These are phyloP conservation scores for Pelagophyceae sp. DNA, from an alignment of 352 stramenopile genomes.

Conservation along the genomic window DNA sequence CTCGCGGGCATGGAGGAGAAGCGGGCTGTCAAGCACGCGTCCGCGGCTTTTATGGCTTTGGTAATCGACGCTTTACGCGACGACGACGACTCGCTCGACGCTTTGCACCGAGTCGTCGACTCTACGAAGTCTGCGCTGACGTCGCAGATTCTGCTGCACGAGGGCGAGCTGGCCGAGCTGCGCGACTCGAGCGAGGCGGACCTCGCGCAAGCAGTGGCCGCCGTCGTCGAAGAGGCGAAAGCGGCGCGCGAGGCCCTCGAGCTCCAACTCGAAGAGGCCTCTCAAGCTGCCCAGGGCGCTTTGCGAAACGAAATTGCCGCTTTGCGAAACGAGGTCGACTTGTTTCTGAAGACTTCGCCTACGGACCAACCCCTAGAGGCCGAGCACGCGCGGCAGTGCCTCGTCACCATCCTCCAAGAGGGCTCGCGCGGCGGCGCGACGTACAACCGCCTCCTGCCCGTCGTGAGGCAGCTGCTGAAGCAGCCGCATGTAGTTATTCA, in stretches of 20 bases:
- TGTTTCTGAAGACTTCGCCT: background rate
- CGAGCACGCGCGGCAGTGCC: background rate
- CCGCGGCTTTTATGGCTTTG: no score
- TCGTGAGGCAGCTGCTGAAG: background rate
- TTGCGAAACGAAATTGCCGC: background rate
- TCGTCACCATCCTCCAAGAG: background rate
- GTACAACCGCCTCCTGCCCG: slow-evolving; percentile 4
- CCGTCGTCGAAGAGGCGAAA: no score
- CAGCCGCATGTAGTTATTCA: background rate
- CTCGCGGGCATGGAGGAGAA: background rate
- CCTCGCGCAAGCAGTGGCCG: no score
- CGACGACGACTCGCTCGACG: no score
- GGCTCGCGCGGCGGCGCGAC: background rate
- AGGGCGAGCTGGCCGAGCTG: no score
- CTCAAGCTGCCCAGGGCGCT: background rate
- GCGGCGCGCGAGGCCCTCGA: background rate
- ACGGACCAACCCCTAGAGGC: background rate
- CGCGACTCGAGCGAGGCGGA: no score
- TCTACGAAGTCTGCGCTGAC: no score
- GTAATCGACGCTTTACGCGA: no score
- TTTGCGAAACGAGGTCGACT: background rate
- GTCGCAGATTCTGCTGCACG: no score
- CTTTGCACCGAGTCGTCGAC: no score
- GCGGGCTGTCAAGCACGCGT: no score
- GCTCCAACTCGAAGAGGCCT: background rate